Conservation (phyloP, 371 early-diverging fungal species). For the Mucor saturninus region DNA sequence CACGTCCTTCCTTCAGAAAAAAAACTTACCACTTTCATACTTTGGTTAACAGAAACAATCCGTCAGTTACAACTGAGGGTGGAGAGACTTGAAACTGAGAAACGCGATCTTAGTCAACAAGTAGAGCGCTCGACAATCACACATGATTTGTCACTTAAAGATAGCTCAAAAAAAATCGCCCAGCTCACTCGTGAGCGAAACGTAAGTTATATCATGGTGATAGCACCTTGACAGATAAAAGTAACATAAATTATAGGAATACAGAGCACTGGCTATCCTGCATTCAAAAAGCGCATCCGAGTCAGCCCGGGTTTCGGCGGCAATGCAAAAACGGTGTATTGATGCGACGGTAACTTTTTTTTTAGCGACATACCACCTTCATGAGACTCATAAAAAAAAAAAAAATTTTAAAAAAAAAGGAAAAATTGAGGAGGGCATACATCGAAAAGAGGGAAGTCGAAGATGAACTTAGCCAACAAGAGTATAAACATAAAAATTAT, state of each 20-base stretch:
- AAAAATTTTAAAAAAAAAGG: slow-evolving; percentile 2
- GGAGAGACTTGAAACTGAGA: not conserved
- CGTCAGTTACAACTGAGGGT: not conserved
- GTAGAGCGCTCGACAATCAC: not conserved
- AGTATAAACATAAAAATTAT: too few species aligned
- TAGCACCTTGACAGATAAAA: not conserved
- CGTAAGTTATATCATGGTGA: not conserved
- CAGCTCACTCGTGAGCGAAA: not conserved
- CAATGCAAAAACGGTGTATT: slow-evolving; percentile 6
- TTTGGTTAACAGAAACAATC: not conserved
- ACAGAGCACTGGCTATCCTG: slow-evolving; percentile 8
- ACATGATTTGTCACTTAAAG: not conserved
- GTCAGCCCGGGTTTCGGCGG: not conserved
- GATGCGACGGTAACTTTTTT: not conserved
- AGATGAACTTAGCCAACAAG: not conserved
- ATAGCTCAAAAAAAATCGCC: not conserved
- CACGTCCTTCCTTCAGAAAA: not conserved
- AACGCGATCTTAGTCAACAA: not conserved
- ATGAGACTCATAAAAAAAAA: not conserved
- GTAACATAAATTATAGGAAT: not conserved
- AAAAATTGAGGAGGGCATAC: too few species aligned
- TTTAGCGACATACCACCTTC: not conserved
- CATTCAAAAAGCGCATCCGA: slow-evolving; percentile 6
- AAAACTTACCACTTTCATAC: not conserved
- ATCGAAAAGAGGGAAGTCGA: too few species aligned